Conservation (phyloP, 2,329 filamentous ascomycete species). For the Coniochaeta sp. region DNA sequence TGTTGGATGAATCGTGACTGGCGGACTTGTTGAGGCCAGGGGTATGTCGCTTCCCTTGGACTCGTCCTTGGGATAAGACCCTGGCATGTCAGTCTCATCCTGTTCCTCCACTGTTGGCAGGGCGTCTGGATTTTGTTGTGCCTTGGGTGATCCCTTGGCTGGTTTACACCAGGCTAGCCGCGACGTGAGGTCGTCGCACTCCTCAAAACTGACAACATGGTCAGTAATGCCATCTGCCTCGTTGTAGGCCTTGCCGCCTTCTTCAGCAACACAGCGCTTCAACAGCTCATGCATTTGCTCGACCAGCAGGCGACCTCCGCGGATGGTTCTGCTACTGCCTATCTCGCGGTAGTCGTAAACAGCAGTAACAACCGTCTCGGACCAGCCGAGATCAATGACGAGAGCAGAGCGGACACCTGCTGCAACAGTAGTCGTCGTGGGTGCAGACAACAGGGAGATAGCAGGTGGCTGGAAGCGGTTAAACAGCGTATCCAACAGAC, state of each 20-base stretch:
- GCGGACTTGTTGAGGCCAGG: constrained; percentile 38
- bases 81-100: constrained; percentile 36
- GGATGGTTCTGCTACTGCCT: constrained; percentile 58
- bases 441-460: constrained; percentile 71
- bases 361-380: constrained; percentile 77
- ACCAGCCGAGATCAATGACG: constrained; percentile 87
- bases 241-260: constrained; percentile 17
- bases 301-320: constrained; percentile 67
- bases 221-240: constrained; percentile 13
- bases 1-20: constrained; percentile 54
- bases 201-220: constrained; percentile 57
- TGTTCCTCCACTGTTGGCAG: constrained; percentile 50
- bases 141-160: constrained; percentile 20
- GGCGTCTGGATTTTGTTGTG: constrained; percentile 22
- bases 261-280: constrained; percentile 24
- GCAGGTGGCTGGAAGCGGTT: constrained; percentile 71
- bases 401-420: constrained; percentile 82
- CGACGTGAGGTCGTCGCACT: constrained; percentile 72
- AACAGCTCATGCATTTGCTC: constrained; percentile 62
- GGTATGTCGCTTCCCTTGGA: constrained; percentile 31
- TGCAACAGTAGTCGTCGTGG: constrained; percentile 66
- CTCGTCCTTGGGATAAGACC: constrained; percentile 12
- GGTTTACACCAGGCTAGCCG: constrained; percentile 72
- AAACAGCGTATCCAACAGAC: constrained; percentile 72
- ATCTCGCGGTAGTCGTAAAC: constrained; percentile 90